These are phyloP conservation scores for Actinomortierella ambigua DNA, from an alignment of 371 early-diverging fungal species.

Conservation along the genomic window DNA sequence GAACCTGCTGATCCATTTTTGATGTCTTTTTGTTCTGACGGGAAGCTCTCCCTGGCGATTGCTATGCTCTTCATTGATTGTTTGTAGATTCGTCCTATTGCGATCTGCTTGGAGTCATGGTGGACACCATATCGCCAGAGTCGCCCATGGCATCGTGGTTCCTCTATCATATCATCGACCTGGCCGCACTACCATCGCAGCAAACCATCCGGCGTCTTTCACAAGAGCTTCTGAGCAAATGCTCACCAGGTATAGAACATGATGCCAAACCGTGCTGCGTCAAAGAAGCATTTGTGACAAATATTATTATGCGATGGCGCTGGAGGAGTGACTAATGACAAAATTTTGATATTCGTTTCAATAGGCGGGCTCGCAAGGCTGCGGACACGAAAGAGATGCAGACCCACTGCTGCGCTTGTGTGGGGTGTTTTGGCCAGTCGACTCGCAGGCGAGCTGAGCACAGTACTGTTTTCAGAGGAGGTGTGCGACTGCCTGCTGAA, in stretches of 20 bases:
- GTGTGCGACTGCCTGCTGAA: slow-evolving; percentile 41
- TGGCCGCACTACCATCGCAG: slow-evolving; percentile 56
- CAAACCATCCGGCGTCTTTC: slow-evolving; percentile 47
- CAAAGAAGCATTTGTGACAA: no score
- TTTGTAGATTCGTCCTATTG: slow-evolving; percentile 40
- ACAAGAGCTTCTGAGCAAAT: slow-evolving; percentile 34
- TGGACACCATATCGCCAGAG: slow-evolving; percentile 46
- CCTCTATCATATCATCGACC: slow-evolving; percentile 59
- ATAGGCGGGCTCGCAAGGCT: slow-evolving; percentile 31
- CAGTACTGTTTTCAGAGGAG: slow-evolving; percentile 33
- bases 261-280: no score
- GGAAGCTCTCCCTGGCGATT: not conserved
- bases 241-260: slow-evolving; percentile 26
- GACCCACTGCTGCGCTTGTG: slow-evolving; percentile 36
- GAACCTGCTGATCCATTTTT: no score
- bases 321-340: not conserved
- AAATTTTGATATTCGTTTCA: not conserved
- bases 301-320: no score
- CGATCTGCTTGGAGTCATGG: slow-evolving; percentile 41
- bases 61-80: not conserved
- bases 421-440: slow-evolving; percentile 44
- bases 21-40: not conserved
- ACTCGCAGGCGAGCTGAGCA: slow-evolving; percentile 40
- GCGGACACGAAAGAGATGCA: slow-evolving; percentile 33
- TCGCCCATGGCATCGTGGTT: slow-evolving; percentile 62